A percentile compares a stretch with the other conserved stretches of the same genome.
Evolutionary conservation across 2,329 filamentous ascomycete genomes (phyloP).

Genomic region (Phialophora verrucosa): DNA sequence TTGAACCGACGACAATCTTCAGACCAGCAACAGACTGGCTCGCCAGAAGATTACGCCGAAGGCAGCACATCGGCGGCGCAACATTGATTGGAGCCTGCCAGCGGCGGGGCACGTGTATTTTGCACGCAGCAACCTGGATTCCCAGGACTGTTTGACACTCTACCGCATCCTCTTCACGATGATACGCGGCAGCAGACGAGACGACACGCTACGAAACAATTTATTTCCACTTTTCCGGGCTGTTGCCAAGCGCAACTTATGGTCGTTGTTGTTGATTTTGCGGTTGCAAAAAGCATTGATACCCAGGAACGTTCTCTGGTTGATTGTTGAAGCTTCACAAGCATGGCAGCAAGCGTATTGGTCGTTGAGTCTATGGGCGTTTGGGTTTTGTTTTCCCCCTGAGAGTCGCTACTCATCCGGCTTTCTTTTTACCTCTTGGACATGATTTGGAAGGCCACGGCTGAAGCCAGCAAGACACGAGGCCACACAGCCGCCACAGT

Average conservation of each 20-base stretch:
- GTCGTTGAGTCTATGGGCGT: background rate
- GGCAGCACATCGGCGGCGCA: constrained; percentile 24
- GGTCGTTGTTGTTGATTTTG: constrained; percentile 8
- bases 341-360: constrained; percentile 10
- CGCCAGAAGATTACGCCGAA: constrained; percentile 32
- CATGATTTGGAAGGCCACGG: background rate
- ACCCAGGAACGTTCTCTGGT: constrained; percentile 2
- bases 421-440: background rate
- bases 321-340: background rate
- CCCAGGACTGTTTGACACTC: background rate
- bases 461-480: background rate
- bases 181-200: background rate
- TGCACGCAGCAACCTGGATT: background rate
- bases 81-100: background rate
- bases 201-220: background rate
- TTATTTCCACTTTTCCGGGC: background rate
- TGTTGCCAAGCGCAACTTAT: constrained; percentile 3
- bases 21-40: constrained; percentile 4
- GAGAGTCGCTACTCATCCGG: background rate
- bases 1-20: constrained; percentile 19
- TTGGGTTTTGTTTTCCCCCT: background rate
- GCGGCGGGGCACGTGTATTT: background rate
- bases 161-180: background rate
- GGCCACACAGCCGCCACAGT: background rate
- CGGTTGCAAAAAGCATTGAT: constrained; percentile 7